Base-by-base conservation (phyloP, 2,329 filamentous ascomycete genomes). In the Aspergillus fumigatus region DNA sequence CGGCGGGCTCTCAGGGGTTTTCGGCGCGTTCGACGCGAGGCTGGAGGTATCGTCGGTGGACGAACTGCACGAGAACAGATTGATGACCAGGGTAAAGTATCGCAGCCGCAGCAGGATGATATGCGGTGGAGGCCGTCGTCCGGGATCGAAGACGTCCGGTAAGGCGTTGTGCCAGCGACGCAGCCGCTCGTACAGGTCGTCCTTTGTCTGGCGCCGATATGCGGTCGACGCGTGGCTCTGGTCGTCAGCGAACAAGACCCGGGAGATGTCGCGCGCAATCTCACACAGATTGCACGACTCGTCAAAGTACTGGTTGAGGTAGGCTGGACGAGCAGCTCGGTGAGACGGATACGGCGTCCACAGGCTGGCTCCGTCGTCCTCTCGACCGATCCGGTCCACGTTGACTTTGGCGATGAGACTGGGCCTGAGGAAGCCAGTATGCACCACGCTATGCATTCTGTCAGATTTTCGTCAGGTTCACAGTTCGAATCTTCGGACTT, bases 261-360 rank as follows among this genome's bases (percentile, higher is more conserved):
- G 65, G 1, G 73, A 75, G 27, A 75, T 69, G 54, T 74, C 71
- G 3, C 67, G 64, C 8, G 71, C 66, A 48, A 75, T 73, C 8
- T 67, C 67, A 7, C 70, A 73, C 17, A 75, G 53, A 41, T 68
- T 66, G 52, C 67, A 73, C 11, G 66, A 65, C 54, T 73, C 66
- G 6, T 72, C 67, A 43, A 75, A 73, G 52, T 67, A 75, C 14
- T 67, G 62, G 17, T 63, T 65, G 27, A 68, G 51, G 35, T 67
- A 69, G 1, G 69, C 67, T 7, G 64, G 62, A 4, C 68, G 65
- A 0, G 65, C 49, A 10, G 63, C 50, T 4, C 68, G 65, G 27
- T 73, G 68, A 4, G 67, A 67, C 3, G 72, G 72, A 50, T 74
- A 74, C 9, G 70, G 68, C 11, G 55, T 52, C 71, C 72, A 74